These are phyloP conservation scores for Mycena albidolilacea DNA, from an alignment of 768 basidiomycete species.

Conservation along the genomic window DNA sequence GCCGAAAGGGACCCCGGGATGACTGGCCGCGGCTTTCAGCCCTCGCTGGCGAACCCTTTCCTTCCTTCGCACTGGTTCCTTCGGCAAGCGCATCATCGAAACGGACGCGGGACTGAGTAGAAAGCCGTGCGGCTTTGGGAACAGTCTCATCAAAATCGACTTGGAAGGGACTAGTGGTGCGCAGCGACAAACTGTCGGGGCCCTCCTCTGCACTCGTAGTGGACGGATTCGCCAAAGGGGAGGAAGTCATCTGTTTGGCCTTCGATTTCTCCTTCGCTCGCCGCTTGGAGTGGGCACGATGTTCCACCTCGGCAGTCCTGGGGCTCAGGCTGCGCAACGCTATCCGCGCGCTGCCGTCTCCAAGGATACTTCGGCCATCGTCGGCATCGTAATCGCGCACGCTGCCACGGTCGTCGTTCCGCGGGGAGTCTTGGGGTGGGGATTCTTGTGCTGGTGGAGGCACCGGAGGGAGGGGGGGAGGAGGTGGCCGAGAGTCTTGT, in stretches of 20 bases:
- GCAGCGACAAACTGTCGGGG: constrained; percentile 50
- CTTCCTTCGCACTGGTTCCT: constrained; percentile 16
- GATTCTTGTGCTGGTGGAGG: neutral
- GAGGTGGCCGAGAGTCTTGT: constrained; percentile 4
- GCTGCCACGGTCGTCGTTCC: constrained; percentile 44
- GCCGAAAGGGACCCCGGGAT: constrained; percentile 39
- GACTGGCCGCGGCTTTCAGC: constrained; percentile 10
- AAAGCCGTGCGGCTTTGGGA: constrained; percentile 40
- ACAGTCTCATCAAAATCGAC: constrained; percentile 53
- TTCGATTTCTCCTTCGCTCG: constrained; percentile 30
- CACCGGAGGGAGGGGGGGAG: neutral
- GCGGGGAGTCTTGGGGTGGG: constrained; percentile 23
- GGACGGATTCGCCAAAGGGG: constrained; percentile 22
- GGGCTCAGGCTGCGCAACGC: constrained; percentile 63
- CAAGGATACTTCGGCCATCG: constrained; percentile 48
- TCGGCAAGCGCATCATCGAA: constrained; percentile 33
- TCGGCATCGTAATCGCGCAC: constrained; percentile 46
- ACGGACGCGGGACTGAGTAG: constrained; percentile 48
- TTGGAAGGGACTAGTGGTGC: constrained; percentile 62
- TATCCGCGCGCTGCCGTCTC: constrained; percentile 52
- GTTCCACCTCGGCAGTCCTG: constrained; percentile 54
- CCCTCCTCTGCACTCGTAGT: constrained; percentile 28
- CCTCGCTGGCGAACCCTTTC: neutral
- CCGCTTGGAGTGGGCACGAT: constrained; percentile 23
- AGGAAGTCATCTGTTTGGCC: constrained; percentile 13